A percentile compares a stretch with the other conserved stretches of the same genome.
Conservation (phyloP, 176 grass and related monocot species). For the Cocos nucifera region DNA sequence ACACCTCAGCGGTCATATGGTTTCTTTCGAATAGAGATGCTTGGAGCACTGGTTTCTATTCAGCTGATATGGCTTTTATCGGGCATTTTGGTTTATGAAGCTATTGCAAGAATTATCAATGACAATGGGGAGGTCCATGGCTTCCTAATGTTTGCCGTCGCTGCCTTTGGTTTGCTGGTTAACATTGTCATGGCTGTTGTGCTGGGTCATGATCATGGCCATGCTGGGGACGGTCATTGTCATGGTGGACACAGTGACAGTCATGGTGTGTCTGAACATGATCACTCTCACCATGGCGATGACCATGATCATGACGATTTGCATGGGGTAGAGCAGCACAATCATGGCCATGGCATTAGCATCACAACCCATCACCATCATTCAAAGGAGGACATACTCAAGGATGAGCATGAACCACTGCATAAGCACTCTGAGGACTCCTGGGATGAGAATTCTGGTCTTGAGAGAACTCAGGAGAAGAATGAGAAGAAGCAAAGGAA, state of each 20-base stretch:
- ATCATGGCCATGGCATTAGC: neutral
- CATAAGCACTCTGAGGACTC: neutral
- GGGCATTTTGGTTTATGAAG: slow-evolving; percentile 14
- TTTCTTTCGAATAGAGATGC: slow-evolving; percentile 11
- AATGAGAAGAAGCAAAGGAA: neutral
- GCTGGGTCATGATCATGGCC: slow-evolving; percentile 9
- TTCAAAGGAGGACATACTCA: neutral
- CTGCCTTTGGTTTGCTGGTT: slow-evolving; percentile 12
- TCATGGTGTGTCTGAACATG: neutral
- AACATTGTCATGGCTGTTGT: slow-evolving; percentile 9
- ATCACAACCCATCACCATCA: slow-evolving; percentile 8
- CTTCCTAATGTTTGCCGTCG: slow-evolving; percentile 5
- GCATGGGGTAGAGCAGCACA: too few relatives aligned
- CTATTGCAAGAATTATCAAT: slow-evolving; percentile 8
- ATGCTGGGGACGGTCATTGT: neutral
- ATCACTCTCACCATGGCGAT: neutral
- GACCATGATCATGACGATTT: too few relatives aligned
- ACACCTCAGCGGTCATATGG: slow-evolving; percentile 15
- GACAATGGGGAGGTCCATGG: slow-evolving; percentile 3
- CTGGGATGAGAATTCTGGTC: neutral
- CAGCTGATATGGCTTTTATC: slow-evolving; percentile 14
- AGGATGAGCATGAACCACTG: neutral
- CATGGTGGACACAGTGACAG: neutral
- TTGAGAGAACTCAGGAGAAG: too few relatives aligned
- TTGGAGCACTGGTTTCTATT: slow-evolving; percentile 9